Conservation (phyloP, 805 yeast species). For the Lipomyces japonicus region DNA sequence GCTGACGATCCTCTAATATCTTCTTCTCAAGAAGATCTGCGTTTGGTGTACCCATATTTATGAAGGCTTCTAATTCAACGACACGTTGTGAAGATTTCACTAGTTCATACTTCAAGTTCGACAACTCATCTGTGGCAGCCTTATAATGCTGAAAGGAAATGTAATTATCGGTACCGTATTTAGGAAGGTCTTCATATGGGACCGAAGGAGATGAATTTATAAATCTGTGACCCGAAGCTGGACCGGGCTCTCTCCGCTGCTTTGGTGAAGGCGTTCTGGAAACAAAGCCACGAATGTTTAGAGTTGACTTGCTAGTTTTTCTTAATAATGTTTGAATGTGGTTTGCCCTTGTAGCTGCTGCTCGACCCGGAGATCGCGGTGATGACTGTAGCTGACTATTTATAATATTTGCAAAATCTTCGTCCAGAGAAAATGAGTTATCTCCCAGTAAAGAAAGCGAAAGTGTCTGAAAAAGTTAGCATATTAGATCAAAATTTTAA, state of each 20-base stretch:
- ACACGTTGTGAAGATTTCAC: slow-evolving; percentile 15
- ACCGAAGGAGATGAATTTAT: slow-evolving; percentile 7
- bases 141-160: not conserved
- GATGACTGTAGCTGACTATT: slow-evolving; percentile 9
- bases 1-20: slow-evolving; percentile 32
- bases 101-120: slow-evolving; percentile 11
- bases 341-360: slow-evolving; percentile 13
- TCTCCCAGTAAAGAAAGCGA: too few species aligned
- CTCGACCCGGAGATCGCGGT: slow-evolving; percentile 10
- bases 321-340: slow-evolving; percentile 13
- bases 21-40: slow-evolving; percentile 5
- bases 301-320: slow-evolving; percentile 15
- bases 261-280: slow-evolving; percentile 7
- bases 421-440: slow-evolving; percentile 26
- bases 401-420: slow-evolving; percentile 27
- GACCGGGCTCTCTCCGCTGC: slow-evolving; percentile 1
- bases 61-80: slow-evolving; percentile 20
- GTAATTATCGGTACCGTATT: not conserved
- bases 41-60: slow-evolving; percentile 6
- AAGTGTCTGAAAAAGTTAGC: too few species aligned
- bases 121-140: not conserved
- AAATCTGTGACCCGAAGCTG: not conserved
- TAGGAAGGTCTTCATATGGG: not conserved
- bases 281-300: slow-evolving; percentile 4
- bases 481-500: too few species aligned